Evolutionary conservation across 495 filamentous ascomycete genomes (phyloP).

Genomic region (Aspergillus carlsbadensis): DNA sequence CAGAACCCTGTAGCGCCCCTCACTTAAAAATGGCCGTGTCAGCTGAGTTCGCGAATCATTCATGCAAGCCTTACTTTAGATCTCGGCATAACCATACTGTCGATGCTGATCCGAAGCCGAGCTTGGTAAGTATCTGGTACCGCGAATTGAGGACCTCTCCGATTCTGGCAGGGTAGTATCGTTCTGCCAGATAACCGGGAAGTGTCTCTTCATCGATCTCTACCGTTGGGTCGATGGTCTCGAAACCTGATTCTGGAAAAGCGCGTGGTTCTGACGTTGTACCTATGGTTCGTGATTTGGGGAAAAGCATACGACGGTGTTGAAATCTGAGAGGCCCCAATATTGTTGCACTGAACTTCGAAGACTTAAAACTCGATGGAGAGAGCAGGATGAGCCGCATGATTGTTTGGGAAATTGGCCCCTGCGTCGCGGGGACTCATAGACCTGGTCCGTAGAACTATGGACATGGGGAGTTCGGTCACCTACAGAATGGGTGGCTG

Average conservation of each 20-base stretch:
- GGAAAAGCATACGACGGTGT: too few relatives aligned
- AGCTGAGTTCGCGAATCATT: neutral
- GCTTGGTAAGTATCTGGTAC: conserved; percentile 44
- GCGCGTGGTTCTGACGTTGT: neutral
- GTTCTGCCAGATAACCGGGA: conserved; percentile 35
- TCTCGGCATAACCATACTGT: conserved; percentile 53
- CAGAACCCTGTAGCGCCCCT: conserved; percentile 31
- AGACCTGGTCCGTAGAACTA: too few relatives aligned
- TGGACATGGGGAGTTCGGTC: too few relatives aligned
- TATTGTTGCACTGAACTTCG: too few relatives aligned
- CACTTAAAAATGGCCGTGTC: conserved; percentile 12
- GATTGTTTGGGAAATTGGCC: too few relatives aligned
- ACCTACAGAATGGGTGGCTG: too few relatives aligned
- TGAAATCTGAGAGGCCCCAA: too few relatives aligned
- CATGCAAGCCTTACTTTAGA: conserved; percentile 30
- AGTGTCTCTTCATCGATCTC: conserved; percentile 43
- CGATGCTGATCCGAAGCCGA: conserved; percentile 47
- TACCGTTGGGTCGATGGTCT: conserved; percentile 6
- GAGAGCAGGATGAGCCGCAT: too few relatives aligned
- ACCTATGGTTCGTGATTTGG: too few relatives aligned
- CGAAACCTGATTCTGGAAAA: conserved; percentile 20
- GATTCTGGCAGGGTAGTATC: conserved; percentile 44
- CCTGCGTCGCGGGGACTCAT: too few relatives aligned
- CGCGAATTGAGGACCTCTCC: conserved; percentile 42
- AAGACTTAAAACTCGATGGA: too few relatives aligned